Evolutionary conservation across 2,329 filamentous ascomycete genomes (phyloP).

Genomic region (Colletotrichum simmondsii): DNA sequence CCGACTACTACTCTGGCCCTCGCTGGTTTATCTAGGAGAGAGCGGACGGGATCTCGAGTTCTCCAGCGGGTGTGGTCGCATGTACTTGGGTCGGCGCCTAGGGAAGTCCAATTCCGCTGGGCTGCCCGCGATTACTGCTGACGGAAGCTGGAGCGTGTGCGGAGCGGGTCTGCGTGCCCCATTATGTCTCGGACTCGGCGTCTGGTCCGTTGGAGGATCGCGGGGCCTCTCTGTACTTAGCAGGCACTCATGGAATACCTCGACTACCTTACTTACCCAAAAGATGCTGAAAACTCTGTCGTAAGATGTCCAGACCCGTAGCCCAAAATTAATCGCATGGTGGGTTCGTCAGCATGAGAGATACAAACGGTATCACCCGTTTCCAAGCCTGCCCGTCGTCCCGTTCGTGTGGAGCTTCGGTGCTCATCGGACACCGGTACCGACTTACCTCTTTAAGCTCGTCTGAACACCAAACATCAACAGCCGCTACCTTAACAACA

Average conservation of each 20-base stretch:
- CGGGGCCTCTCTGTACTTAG: neutral
- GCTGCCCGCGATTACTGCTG: neutral
- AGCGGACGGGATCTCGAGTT: constrained; percentile 34
- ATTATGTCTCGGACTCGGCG: neutral
- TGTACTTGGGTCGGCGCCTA: neutral
- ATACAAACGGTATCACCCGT: neutral
- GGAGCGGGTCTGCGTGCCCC: neutral
- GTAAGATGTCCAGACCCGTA: neutral
- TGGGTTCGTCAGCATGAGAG: neutral
- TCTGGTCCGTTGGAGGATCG: neutral
- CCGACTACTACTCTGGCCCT: constrained; percentile 34
- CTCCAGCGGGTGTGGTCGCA: constrained; percentile 33
- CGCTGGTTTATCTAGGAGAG: constrained; percentile 33
- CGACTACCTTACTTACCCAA: neutral
- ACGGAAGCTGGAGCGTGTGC: neutral
- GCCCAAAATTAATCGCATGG: neutral
- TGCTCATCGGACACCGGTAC: neutral
- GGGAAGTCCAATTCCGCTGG: neutral
- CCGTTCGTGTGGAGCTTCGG: neutral
- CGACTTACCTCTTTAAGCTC: neutral
- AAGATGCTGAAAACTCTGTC: neutral
- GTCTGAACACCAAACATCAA: neutral
- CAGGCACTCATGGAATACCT: neutral
- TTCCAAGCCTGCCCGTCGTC: too few relatives aligned
- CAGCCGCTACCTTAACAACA: neutral